A percentile compares a stretch with the other conserved stretches of the same genome.
Conservation (phyloP, 192 early-diverging fungal species). For the Backusella luteola region DNA sequence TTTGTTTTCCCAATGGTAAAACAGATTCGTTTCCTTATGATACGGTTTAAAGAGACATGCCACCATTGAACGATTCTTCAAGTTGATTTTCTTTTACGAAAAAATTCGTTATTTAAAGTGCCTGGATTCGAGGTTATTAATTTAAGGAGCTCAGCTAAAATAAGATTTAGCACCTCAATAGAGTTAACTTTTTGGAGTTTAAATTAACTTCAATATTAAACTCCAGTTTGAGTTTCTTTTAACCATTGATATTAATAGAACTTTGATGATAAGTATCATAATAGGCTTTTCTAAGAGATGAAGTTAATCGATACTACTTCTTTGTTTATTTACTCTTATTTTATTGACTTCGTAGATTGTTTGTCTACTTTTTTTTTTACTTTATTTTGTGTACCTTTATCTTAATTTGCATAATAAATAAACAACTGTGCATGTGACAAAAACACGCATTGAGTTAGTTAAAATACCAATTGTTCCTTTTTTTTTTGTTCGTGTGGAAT, state of each 20-base stretch:
- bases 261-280: not conserved
- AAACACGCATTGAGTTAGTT: not conserved
- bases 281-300: not conserved
- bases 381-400: not conserved
- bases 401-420: not conserved
- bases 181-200: not conserved
- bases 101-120: not conserved
- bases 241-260: not conserved
- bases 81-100: not conserved
- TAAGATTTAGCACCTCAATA: not conserved
- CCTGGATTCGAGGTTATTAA: not conserved
- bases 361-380: not conserved
- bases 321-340: not conserved
- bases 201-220: not conserved
- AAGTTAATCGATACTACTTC: not conserved
- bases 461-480: not conserved
- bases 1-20: not conserved
- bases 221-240: not conserved
- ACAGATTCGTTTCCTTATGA: not conserved
- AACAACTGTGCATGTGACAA: not conserved
- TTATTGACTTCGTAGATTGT: not conserved
- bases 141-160: not conserved
- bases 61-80: not conserved
- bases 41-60: not conserved
- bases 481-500: not conserved